Percentiles rank a stretch among this genome's conserved stretches.
phyloP scores from a whole-genome alignment of 257 asterid species.

The Schizonepeta tenuifolia region DNA sequence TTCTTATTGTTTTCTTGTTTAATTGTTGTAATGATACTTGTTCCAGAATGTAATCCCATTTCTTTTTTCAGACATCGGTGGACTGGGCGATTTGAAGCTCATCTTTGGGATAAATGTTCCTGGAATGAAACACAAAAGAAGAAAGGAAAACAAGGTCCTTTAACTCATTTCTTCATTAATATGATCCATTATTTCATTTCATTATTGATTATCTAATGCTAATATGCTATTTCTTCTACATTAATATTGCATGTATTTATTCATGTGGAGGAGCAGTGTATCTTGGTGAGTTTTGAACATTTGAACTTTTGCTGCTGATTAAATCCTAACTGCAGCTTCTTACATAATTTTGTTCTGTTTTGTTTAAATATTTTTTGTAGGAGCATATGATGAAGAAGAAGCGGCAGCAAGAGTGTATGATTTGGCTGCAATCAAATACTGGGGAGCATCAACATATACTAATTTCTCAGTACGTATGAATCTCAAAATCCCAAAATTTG shows the following conservation, averaged over 20 bases:
- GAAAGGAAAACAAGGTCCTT: slow-evolving; percentile 78
- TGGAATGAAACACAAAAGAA: slow-evolving; percentile 87
- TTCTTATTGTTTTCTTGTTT: not conserved
- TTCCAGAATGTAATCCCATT: not conserved
- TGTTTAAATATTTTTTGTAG: slow-evolving; percentile 24
- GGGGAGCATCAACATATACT: slow-evolving; percentile 78
- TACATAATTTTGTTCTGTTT: not conserved
- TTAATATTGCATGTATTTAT: slow-evolving; percentile 19
- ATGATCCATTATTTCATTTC: not conserved
- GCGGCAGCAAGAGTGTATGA: slow-evolving; percentile 92
- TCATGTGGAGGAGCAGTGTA: slow-evolving; percentile 56
- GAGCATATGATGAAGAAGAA: slow-evolving; percentile 89
- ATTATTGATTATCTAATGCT: slow-evolving; percentile 11
- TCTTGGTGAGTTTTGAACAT: slow-evolving; percentile 60
- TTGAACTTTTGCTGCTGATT: not conserved
- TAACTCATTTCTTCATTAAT: not conserved
- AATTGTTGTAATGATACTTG: not conserved
- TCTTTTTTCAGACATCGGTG: slow-evolving; percentile 61
- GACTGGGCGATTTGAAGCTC: slow-evolving; percentile 89
- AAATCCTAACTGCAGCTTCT: not conserved
- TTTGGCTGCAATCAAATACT: slow-evolving; percentile 82
- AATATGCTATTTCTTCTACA: slow-evolving; percentile 19
- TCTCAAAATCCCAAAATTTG: not conserved
- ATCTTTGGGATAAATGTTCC: slow-evolving; percentile 85
- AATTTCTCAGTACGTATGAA: slow-evolving; percentile 76